Percentiles rank a stretch among this genome's conserved stretches.
Conservation (phyloP, 805 yeast species). For the Nakazawaea ambrosiae region DNA sequence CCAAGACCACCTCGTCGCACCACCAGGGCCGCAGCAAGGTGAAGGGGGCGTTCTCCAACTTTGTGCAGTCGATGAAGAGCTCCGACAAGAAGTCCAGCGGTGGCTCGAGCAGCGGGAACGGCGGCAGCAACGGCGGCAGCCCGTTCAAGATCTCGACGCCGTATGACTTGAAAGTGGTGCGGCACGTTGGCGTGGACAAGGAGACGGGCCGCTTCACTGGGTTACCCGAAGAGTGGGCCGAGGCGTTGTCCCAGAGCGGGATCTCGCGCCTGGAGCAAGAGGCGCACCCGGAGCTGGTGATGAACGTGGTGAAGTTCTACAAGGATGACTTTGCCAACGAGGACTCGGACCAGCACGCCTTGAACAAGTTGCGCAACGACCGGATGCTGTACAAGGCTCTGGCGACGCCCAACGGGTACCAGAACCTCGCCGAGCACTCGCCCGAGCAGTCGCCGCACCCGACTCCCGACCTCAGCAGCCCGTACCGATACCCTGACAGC, state of each 20-base stretch:
- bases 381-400: conserved; percentile 8
- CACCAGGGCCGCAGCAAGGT: conserved; percentile 40
- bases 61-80: conserved; percentile 25
- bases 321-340: conserved; percentile 47
- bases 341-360: conserved; percentile 19
- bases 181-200: conserved; percentile 84
- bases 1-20: background rate
- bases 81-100: conserved; percentile 12
- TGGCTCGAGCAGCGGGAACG: background rate
- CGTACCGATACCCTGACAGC: conserved; percentile 7
- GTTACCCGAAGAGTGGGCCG: conserved; percentile 89
- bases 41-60: conserved; percentile 50
- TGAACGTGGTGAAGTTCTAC: conserved; percentile 84
- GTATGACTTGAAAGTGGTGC: conserved; percentile 80
- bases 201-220: conserved; percentile 43
- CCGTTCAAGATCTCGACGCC: conserved; percentile 76
- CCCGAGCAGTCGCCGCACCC: too few relatives aligned
- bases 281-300: conserved; percentile 89
- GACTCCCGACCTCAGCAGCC: conserved; percentile 4
- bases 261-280: conserved; percentile 84
- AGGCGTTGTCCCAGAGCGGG: conserved; percentile 74
- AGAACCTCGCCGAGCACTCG: too few relatives aligned
- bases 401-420: conserved; percentile 15
- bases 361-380: conserved; percentile 8
- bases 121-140: conserved; percentile 5